phyloP scores from a whole-genome alignment of 768 basidiomycete species.

The Tricholoma sp. region DNA sequence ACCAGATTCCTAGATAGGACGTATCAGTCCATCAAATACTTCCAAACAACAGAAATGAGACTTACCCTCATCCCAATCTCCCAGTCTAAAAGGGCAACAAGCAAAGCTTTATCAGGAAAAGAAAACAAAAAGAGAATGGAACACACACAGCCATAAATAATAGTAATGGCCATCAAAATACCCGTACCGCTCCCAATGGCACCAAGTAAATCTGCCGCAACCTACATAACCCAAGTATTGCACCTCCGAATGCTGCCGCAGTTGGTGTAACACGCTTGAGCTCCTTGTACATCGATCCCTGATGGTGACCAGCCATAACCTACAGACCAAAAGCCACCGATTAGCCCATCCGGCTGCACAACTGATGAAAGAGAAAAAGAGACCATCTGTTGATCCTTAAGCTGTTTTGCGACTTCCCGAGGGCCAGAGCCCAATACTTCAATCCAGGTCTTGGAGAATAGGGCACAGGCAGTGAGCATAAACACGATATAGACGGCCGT shows the following conservation, averaged over 20 bases:
- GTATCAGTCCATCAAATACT: too few relatives aligned
- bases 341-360: too few relatives aligned
- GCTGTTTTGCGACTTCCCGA: slow-evolving; percentile 93
- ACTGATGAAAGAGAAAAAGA: slow-evolving; percentile 5
- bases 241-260: too few relatives aligned
- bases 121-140: slow-evolving; percentile 2
- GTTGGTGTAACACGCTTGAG: too few relatives aligned
- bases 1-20: too few relatives aligned
- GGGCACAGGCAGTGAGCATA: slow-evolving; percentile 89
- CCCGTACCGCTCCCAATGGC: slow-evolving; percentile 93
- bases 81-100: slow-evolving; percentile 4
- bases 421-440: slow-evolving; percentile 97
- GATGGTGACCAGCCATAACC: too few relatives aligned
- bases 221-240: slow-evolving; percentile 80
- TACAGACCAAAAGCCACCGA: too few relatives aligned
- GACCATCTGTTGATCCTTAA: slow-evolving; percentile 98
- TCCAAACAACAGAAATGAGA: too few relatives aligned
- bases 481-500: too few relatives aligned
- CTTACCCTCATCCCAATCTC: too few relatives aligned
- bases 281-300: too few relatives aligned
- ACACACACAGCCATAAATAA: slow-evolving; percentile 70
- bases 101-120: not conserved
- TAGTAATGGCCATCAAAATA: too few relatives aligned
- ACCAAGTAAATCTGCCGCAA: slow-evolving; percentile 91
- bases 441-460: slow-evolving; percentile 99